Conservation (phyloP, 2,329 filamentous ascomycete species). For the Fusarium sp. region DNA sequence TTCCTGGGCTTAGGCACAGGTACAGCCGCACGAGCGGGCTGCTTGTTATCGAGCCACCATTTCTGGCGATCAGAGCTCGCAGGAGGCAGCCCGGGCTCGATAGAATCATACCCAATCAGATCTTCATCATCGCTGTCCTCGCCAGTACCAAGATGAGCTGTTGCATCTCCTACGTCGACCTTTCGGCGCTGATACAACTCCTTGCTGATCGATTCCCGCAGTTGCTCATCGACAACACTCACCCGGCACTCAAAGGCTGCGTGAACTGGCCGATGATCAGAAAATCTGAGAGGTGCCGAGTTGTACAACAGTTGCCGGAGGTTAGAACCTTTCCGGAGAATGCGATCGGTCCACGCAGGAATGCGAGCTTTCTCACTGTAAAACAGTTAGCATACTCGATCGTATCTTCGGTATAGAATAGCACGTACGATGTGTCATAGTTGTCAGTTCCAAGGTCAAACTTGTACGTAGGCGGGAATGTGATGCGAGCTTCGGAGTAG, state of each 20-base stretch:
- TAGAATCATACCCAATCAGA: constrained; percentile 82
- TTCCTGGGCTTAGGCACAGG: constrained; percentile 69
- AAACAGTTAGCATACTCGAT: constrained; percentile 32
- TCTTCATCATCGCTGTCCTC: constrained; percentile 82
- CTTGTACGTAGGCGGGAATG: constrained; percentile 94
- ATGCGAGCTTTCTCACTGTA: constrained; percentile 89
- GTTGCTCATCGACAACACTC: constrained; percentile 80
- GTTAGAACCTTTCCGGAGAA: constrained; percentile 86
- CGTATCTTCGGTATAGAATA: not conserved
- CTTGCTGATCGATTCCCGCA: constrained; percentile 78
- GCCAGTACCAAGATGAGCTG: constrained; percentile 65
- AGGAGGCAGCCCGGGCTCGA: constrained; percentile 80
- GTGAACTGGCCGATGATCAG: constrained; percentile 96
- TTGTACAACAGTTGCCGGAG: constrained; percentile 87
- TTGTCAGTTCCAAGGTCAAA: constrained; percentile 89
- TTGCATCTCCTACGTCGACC: constrained; percentile 73
- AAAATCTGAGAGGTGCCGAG: constrained; percentile 85
- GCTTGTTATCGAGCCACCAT: constrained; percentile 78
- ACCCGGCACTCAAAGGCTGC: constrained; percentile 88
- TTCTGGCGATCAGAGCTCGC: constrained; percentile 77
- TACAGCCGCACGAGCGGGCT: constrained; percentile 80
- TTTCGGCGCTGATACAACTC: constrained; percentile 80
- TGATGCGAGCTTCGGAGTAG: constrained; percentile 91
- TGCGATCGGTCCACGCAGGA: constrained; percentile 96
- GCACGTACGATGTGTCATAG: constrained; percentile 87